Base-by-base conservation (phyloP, 768 basidiomycete species). In the Suillus sp. region DNA sequence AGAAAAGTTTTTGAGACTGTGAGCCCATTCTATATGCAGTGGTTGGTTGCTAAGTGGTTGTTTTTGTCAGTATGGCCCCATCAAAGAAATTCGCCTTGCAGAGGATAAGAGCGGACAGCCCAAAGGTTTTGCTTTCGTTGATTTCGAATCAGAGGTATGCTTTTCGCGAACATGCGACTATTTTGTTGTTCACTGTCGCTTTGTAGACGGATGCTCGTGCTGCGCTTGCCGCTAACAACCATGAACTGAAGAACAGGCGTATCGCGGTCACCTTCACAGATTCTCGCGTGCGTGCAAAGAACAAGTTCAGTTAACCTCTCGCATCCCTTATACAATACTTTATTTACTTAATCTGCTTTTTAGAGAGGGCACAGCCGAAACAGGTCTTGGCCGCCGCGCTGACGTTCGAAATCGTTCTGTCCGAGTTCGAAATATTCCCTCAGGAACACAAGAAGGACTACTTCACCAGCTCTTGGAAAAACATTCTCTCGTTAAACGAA, bases 101-200 rank as follows among this genome's bases (percentile, higher is more conserved):
- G 77, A 84, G 59, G 93, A 95, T 63, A 84, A 89, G 38, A 83
- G 85, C 50, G 89, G 88, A 0, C 80, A 84, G 56, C 82, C 82
- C 35, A 95, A 87, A 72, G 96, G 97, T 1, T 96, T 93, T 71
- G 96, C 92, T 0, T 99, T 99, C 69, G 80, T 99, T 37, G 95
- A 98, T 71, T 99, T 92, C 70, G 89, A 91, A 64, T 81, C 86
- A 22, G 89, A 92, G 80, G 96, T 94, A 42, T 10, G 10, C 42
- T 43, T n/a, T 18, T 16, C 2, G n/a, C 27, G 11, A n/a, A 27
- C 47, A 5, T 30, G 48, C n/a, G 37, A 58, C 59, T 47, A 18
- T n/a, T 18, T 40, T 42, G 22, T 13, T 61, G 38, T 58, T 63
- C n/a, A 65, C 13, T 9, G 22, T 14, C 53, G 13, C 20, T 38